Evolutionary conservation across 2,329 filamentous ascomycete species (phyloP).

Genomic region (Macrophomina phaseolina): DNA sequence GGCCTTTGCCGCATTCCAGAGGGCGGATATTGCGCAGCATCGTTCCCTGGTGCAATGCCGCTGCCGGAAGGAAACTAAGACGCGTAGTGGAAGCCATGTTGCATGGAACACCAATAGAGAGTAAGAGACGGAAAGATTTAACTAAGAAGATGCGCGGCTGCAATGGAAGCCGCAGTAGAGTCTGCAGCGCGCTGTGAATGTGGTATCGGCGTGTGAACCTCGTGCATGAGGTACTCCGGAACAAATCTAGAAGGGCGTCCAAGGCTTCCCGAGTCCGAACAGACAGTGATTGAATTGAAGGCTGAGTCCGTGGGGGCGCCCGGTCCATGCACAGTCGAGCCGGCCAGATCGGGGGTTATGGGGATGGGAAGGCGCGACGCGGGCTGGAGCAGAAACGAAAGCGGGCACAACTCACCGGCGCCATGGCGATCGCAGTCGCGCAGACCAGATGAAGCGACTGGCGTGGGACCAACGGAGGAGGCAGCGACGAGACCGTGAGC

Average conservation of each 20-base stretch:
- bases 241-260: neutral
- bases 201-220: neutral
- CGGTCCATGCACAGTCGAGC: neutral
- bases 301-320: neutral
- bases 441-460: neutral
- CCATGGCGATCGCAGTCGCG: conserved; percentile 7
- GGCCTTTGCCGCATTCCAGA: too few species aligned
- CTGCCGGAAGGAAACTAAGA: too few species aligned
- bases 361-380: neutral
- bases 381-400: neutral
- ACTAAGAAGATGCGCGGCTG: neutral
- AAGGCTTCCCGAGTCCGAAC: neutral
- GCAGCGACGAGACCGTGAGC: neutral
- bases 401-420: conserved; percentile 5
- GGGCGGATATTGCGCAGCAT: too few species aligned
- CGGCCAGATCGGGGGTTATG: conserved; percentile 19
- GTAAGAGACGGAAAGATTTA: too few species aligned
- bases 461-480: neutral
- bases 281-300: neutral
- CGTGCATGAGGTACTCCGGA: neutral
- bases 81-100: too few species aligned
- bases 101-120: too few species aligned
- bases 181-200: neutral
- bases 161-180: neutral
- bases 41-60: too few species aligned